Conservation (phyloP, 73 alveolate species). For the Tetrahymena malaccensis region DNA sequence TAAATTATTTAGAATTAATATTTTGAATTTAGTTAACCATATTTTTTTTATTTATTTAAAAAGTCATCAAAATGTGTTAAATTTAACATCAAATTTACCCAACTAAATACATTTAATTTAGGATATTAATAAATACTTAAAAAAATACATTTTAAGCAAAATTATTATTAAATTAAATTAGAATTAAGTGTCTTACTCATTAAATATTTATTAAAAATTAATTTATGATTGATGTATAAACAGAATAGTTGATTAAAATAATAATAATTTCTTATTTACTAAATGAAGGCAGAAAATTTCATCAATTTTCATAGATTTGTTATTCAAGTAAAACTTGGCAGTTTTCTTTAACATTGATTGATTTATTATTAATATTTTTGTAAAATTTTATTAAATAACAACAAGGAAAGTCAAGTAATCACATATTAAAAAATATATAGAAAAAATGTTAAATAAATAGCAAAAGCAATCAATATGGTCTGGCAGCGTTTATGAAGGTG, state of each 20-base stretch:
- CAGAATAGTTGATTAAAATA: background rate
- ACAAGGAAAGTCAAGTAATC: background rate
- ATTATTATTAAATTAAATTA: no score
- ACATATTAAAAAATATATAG: background rate
- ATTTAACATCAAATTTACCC: no score
- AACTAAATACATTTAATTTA: no score
- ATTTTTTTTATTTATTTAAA: no score
- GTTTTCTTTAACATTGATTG: background rate
- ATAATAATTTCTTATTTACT: background rate
- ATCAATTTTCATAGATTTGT: background rate
- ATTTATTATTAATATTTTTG: background rate
- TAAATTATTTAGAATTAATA: no score
- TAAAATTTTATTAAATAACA: background rate
- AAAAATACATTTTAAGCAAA: no score
- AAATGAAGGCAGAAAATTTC: background rate
- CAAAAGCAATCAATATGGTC: constrained; percentile 22
- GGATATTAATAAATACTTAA: no score
- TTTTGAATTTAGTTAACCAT: no score
- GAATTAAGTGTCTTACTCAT: no score
- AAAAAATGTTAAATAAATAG: background rate
- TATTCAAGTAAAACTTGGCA: background rate
- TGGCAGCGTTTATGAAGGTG: constrained; percentile 39
- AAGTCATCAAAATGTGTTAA: no score
- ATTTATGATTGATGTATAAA: background rate
- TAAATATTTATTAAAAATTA: no score